A percentile compares a stretch with the other conserved stretches of the same genome.
These are phyloP conservation scores for Hirschfeldia incana DNA, from an alignment of 345 rosid species.

Conservation along the genomic window DNA sequence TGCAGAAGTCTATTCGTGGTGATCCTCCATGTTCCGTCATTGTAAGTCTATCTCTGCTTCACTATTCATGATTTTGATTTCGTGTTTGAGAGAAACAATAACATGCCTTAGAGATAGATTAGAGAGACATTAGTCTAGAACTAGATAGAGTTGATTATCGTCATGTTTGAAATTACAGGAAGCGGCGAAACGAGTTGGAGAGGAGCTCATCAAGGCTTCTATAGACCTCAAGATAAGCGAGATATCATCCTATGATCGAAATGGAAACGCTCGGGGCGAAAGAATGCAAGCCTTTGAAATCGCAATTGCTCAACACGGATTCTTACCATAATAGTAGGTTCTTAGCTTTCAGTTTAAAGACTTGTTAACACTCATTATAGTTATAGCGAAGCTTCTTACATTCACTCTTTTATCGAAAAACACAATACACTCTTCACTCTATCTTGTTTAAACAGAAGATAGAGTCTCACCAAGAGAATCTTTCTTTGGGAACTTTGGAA, in stretches of 20 bases:
- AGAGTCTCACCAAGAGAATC: constrained; percentile 2
- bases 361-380: not conserved
- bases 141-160: not conserved
- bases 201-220: constrained; percentile 74
- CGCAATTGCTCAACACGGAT: constrained; percentile 66
- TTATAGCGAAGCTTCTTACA: not conserved
- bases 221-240: constrained; percentile 62
- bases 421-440: not conserved
- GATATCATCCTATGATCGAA: constrained; percentile 77
- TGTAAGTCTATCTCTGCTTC: constrained; percentile 49
- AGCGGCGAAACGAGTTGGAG: constrained; percentile 79
- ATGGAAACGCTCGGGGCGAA: constrained; percentile 72
- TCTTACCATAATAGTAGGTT: constrained; percentile 62
- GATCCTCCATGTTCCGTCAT: constrained; percentile 54
- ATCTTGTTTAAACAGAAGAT: constrained; percentile 22
- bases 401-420: constrained; percentile 21
- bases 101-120: not conserved
- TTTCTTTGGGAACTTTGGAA: constrained; percentile 47
- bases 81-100: not conserved
- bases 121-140: not conserved
- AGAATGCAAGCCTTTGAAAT: constrained; percentile 82
- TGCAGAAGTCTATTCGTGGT: constrained; percentile 73
- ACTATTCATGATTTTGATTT: not conserved
- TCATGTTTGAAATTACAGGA: constrained; percentile 50
- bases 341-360: not conserved